Percentiles rank a stretch among this genome's conserved stretches.
Evolutionary conservation across 2,329 filamentous ascomycete species (phyloP).

Genomic region (Blastomyces parvus): DNA sequence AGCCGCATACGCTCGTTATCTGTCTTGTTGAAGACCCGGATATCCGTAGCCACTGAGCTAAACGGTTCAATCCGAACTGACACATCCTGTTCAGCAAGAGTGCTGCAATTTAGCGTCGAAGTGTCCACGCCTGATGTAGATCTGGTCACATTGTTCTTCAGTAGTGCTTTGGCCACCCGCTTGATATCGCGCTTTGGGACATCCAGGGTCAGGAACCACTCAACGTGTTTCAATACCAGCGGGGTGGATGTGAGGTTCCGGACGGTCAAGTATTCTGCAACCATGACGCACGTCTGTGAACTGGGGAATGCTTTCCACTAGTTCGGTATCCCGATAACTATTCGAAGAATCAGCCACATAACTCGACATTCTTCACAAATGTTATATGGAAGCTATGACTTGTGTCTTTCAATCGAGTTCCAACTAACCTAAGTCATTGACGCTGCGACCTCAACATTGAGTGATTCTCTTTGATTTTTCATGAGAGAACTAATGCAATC

Average conservation of each 20-base stretch:
- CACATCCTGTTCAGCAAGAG: conserved; percentile 53
- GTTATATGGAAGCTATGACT: neutral
- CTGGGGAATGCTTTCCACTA: too few relatives aligned
- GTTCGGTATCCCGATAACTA: neutral
- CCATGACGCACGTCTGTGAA: conserved; percentile 9
- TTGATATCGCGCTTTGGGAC: conserved; percentile 27
- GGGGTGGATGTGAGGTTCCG: conserved; percentile 70
- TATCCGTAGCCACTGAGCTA: conserved; percentile 51
- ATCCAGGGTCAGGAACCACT: conserved; percentile 57
- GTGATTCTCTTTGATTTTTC: neutral
- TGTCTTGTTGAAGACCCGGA: conserved; percentile 49
- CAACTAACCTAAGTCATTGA: neutral
- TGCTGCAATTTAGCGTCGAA: conserved; percentile 43
- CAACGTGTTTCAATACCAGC: conserved; percentile 62
- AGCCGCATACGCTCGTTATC: conserved; percentile 60
- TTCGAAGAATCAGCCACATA: neutral
- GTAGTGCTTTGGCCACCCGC: conserved; percentile 41
- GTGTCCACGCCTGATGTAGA: conserved; percentile 39
- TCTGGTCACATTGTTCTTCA: conserved; percentile 33
- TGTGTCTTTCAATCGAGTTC: neutral
- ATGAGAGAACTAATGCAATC: neutral
- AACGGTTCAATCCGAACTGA: conserved; percentile 60
- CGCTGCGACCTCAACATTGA: neutral
- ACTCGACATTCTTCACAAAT: neutral
- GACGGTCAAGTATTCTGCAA: conserved; percentile 48